These are phyloP conservation scores for Moniliophthora roreri DNA, from an alignment of 1,284 basidiomycete genomes.

Conservation along the genomic window DNA sequence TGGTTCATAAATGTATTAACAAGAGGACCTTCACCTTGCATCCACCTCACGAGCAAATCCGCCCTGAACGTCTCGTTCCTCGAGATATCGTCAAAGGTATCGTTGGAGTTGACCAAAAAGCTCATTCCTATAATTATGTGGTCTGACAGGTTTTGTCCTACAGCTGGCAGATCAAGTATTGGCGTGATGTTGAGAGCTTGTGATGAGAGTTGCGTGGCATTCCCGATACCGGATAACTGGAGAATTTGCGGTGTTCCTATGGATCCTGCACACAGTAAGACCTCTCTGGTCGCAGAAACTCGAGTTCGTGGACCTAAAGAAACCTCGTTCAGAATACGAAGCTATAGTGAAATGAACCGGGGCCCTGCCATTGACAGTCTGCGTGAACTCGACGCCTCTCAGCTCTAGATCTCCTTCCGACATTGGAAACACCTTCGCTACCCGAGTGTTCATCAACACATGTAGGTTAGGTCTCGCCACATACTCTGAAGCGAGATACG, in stretches of 20 bases:
- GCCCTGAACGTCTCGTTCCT: conserved; percentile 21
- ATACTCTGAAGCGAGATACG: conserved; percentile 4
- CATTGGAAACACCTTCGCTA: conserved; percentile 10
- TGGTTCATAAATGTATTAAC: conserved; percentile 18
- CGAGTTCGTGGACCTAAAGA: conserved; percentile 1
- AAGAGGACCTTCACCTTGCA: conserved; percentile 21
- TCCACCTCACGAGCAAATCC: conserved; percentile 27
- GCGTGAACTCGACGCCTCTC: conserved; percentile 31
- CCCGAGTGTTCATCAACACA: conserved; percentile 18
- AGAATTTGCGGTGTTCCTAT: conserved; percentile 44
- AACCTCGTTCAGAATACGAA: conserved; percentile 4
- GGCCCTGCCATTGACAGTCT: conserved; percentile 18
- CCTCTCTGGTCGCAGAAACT: conserved; percentile 33
- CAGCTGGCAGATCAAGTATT: conserved; percentile 32
- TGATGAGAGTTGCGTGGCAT: conserved; percentile 18
- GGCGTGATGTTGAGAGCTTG: conserved; percentile 21
- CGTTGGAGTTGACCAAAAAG: conserved; percentile 30
- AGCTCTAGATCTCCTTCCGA: conserved; percentile 23
- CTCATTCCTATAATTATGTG: conserved; percentile 29
- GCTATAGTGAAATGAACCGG: background rate
- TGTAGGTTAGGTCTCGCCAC: conserved; percentile 18
- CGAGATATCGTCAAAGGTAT: conserved; percentile 24
- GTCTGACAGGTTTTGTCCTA: conserved; percentile 46
- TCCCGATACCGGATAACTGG: conserved; percentile 47
- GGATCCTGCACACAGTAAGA: conserved; percentile 44